Evolutionary conservation across 2,329 filamentous ascomycete genomes (phyloP), one percentile per base, ranked within the genome.

Genomic region (Mycosphaerelloides madeirae): DNA sequence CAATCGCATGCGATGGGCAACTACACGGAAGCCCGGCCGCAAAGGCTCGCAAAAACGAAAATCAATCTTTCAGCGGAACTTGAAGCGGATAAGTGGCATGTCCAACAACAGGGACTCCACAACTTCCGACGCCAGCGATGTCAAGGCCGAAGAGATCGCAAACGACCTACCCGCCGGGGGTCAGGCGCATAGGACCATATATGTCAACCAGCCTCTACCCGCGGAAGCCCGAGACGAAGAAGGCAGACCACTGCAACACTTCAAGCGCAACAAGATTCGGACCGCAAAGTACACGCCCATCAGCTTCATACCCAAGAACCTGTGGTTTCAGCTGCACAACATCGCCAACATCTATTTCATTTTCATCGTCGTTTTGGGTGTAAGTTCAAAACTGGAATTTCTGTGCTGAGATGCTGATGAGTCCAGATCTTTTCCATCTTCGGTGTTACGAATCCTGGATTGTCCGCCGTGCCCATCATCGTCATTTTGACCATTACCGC

Each of bases 281-380:
- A 98, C 93, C 3, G 87, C 93, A 48, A 98, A 97, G 70, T 98
- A 98, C 68, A 98, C 93, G 6, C 85, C 94, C 7, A 68, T 98
- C 52, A 95, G 87, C 48, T 98, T 98, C 68, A 68, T 98, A 20
- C 93, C 93, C 12, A 97, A 97, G 73, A 97, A 98, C 68, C 65
- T 98, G 62, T 98, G 84, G 81, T 87, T 95, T 54, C 94, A 98
- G 68, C 97, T 98, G 64, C 91, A 98, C 70, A 97, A 97, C 63
- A 85, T 98, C 60, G 93, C 93, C 63, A 98, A 98, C 67, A 84
- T 97, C 42, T 98, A 97, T 71, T 98, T 98, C 77, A 75, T 97
- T 57, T 96, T 97, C 70, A 79, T 91, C 59, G 90, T 96, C 64
- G 95, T 98, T 63, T 78, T 98, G 48, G 83, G 84, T 61, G 93